Base-by-base conservation (phyloP, 2,329 filamentous ascomycete genomes). In the Paraphaeosphaeria minitans region DNA sequence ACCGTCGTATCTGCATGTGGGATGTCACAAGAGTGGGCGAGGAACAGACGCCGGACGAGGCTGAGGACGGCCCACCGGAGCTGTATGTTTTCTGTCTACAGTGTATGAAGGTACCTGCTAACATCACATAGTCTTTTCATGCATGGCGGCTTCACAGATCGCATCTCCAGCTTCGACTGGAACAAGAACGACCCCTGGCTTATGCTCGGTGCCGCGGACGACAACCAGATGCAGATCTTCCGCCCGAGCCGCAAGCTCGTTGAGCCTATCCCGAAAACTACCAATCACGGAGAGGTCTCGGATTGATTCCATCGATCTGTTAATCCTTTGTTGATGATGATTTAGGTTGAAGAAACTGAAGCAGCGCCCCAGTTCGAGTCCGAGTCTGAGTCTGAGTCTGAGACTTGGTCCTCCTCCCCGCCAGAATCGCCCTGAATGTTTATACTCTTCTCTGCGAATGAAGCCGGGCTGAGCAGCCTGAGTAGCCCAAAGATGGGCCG, bases 81-180 rank as follows among this genome's bases (percentile, higher is more conserved):
- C 83, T 99, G 90, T 95, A 83, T 79, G 90, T 85, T 13, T 43
- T 46, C 24, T n/a, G 5, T 14, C 27, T 45, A 4, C 27, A 14
- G 1, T 10, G 43, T 12, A n/a, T 56, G 27, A 21, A 14, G 35
- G 24, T 22, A 50, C 66, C 5, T 27, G 19, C 66, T 71, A 59
- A 69, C 54, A 31, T 13, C 10, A 1, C 12, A 13, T 62, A 93
- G 91, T 48, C 82, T 99, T 1, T 99, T 99, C 80, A 98, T 99
- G 93, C 95, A 99, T 72, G 95, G 95, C 61, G 95, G 95, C 33
- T 96, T 99, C 81, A 99, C 95, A 12, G 97, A 97, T 79, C 90
- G 96, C 66, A 87, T 99, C 61, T 93, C 92, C 37, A 96, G 99
- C 78, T 99, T 99, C 73, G 94, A 90, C 79, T 99, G 94, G 94